These are phyloP conservation scores for Biscogniauxia mediterranea DNA, from an alignment of 2,329 filamentous ascomycete genomes.

Conservation along the genomic window DNA sequence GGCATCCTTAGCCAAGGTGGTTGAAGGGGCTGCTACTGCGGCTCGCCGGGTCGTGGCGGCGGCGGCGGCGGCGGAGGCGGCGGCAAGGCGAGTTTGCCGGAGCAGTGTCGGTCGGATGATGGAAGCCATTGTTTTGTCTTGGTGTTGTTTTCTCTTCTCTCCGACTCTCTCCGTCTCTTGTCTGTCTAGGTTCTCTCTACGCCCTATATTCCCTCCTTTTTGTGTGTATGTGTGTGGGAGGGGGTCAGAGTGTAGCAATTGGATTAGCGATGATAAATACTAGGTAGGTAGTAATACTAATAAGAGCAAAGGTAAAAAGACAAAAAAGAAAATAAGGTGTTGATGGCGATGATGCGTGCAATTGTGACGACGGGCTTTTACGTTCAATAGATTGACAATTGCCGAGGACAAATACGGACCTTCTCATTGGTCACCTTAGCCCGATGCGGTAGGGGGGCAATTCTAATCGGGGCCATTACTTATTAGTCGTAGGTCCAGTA, in stretches of 20 bases:
- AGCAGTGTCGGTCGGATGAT: constrained; percentile 54
- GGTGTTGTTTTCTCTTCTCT: not conserved
- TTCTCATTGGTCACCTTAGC: constrained; percentile 41
- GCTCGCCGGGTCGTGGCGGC: constrained; percentile 39
- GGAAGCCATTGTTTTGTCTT: constrained; percentile 49
- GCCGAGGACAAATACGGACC: constrained; percentile 51
- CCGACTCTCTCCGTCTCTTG: not conserved
- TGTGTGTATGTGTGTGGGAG: too few relatives aligned
- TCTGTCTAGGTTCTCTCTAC: too few relatives aligned
- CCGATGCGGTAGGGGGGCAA: constrained; percentile 1
- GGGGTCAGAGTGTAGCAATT: not conserved
- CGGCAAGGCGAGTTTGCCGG: constrained; percentile 46
- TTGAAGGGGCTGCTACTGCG: constrained; percentile 24
- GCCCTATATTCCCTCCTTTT: too few relatives aligned
- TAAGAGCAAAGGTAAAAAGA: too few relatives aligned
- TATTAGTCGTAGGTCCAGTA: too few relatives aligned
- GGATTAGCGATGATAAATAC: constrained; percentile 4
- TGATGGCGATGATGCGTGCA: constrained; percentile 30
- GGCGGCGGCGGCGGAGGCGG: constrained; percentile 30
- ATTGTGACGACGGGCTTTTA: constrained; percentile 8
- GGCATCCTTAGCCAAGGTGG: constrained; percentile 36
- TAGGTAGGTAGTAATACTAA: constrained; percentile 14
- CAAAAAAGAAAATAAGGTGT: too few relatives aligned
- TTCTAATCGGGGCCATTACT: too few relatives aligned
- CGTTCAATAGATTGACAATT: constrained; percentile 32